Evolutionary conservation across 169 alveolate genomes (phyloP).

Genomic region (Condylostoma magnum): DNA sequence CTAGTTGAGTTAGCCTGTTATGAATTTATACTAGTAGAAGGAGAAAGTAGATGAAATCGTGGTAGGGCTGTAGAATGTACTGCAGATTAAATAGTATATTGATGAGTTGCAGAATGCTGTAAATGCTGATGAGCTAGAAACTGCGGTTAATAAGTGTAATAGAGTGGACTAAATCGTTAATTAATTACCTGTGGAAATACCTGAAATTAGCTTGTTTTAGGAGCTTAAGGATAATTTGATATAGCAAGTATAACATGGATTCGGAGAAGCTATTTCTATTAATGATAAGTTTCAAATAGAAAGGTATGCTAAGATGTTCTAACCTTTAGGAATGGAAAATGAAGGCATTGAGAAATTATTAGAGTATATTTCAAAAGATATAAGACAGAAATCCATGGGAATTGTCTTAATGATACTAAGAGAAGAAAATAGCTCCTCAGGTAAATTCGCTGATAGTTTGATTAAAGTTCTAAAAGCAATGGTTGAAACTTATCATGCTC

Average conservation of each 20-base stretch:
- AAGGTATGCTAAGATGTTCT: neutral
- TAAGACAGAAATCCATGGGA: neutral
- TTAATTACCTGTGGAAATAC: too few species aligned
- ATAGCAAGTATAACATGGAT: slow-evolving; percentile 3
- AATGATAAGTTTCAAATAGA: slow-evolving; percentile 9
- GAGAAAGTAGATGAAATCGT: too few species aligned
- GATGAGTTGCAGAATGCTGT: too few species aligned
- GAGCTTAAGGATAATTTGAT: too few species aligned
- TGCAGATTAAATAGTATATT: too few species aligned
- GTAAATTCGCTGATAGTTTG: neutral
- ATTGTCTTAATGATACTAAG: neutral
- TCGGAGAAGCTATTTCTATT: slow-evolving; percentile 12
- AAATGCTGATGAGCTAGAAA: too few species aligned
- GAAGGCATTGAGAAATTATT: slow-evolving; percentile 23
- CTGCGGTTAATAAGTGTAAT: too few species aligned
- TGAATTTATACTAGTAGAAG: too few species aligned
- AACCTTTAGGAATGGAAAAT: neutral
- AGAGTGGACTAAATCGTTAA: too few species aligned
- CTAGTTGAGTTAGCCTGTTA: too few species aligned
- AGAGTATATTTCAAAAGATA: neutral
- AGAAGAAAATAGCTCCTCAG: neutral
- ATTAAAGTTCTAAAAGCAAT: neutral
- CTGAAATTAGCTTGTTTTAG: too few species aligned
- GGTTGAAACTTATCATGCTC: slow-evolving; percentile 2
- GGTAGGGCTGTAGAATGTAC: too few species aligned